Evolutionary conservation across 225 moss, liverwort and hornwort genomes (phyloP).

Genomic region (Marchantia polymorpha): DNA sequence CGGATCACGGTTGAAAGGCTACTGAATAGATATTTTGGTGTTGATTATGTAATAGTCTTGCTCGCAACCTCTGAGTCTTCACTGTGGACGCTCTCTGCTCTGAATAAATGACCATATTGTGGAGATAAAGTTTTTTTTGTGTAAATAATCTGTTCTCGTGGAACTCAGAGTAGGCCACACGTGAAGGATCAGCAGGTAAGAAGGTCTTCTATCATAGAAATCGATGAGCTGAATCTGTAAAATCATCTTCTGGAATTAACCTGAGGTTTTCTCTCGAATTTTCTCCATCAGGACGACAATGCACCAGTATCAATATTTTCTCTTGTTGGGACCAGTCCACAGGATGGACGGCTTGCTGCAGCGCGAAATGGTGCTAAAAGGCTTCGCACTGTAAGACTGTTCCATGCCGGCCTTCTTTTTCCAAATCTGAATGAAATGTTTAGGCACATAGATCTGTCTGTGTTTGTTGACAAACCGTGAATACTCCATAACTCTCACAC

Average conservation of each 20-base stretch:
- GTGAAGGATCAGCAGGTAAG: not conserved
- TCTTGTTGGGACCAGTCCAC: slow-evolving; percentile 61
- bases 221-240: not conserved
- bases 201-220: not conserved
- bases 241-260: not conserved
- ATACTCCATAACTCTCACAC: not conserved
- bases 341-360: slow-evolving; percentile 79
- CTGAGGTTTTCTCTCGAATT: not conserved
- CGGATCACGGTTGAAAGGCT: not conserved
- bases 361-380: slow-evolving; percentile 95
- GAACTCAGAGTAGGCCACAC: not conserved
- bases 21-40: too few species aligned
- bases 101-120: too few species aligned
- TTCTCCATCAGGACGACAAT: slow-evolving; percentile 65
- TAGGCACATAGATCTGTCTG: too few species aligned
- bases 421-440: too few species aligned
- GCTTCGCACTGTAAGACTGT: slow-evolving; percentile 66
- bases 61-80: not conserved
- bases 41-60: not conserved
- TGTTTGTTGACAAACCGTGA: too few species aligned
- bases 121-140: too few species aligned
- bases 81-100: not conserved
- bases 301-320: slow-evolving; percentile 89
- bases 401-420: not conserved
- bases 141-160: too few species aligned